phyloP scores from a whole-genome alignment of 2,329 filamentous ascomycete genomes.

The Neocatenulostroma microsporum region DNA sequence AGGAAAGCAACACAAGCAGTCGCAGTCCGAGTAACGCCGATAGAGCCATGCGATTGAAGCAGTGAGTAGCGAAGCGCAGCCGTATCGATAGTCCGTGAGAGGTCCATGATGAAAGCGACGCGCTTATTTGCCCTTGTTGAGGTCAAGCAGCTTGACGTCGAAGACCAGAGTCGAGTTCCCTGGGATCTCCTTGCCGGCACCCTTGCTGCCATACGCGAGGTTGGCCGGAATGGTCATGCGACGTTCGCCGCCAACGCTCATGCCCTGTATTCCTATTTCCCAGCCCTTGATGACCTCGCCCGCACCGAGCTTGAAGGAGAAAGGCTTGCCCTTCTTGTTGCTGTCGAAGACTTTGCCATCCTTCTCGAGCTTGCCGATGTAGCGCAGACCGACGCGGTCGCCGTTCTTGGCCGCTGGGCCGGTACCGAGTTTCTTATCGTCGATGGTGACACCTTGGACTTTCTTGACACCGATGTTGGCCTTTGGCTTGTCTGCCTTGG shows the following conservation, averaged over 20 bases:
- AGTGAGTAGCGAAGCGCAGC: background rate
- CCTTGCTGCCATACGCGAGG: slow-evolving; percentile 82
- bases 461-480: slow-evolving; percentile 62
- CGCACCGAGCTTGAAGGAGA: slow-evolving; percentile 87
- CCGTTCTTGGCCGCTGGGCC: slow-evolving; percentile 84
- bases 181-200: slow-evolving; percentile 69
- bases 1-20: slow-evolving; percentile 4
- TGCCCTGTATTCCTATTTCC: slow-evolving; percentile 90
- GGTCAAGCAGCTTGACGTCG: slow-evolving; percentile 54
- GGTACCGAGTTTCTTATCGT: slow-evolving; percentile 87
- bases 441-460: slow-evolving; percentile 81
- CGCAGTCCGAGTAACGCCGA: too few species aligned
- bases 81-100: background rate
- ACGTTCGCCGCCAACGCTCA: slow-evolving; percentile 88
- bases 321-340: slow-evolving; percentile 99
- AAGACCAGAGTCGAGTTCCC: slow-evolving; percentile 86
- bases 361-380: slow-evolving; percentile 86
- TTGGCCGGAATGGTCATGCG: slow-evolving; percentile 80
- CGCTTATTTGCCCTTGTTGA: slow-evolving; percentile 35
- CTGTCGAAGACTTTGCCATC: slow-evolving; percentile 94
- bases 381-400: slow-evolving; percentile 85
- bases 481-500: slow-evolving; percentile 32
- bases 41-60: background rate
- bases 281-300: slow-evolving; percentile 98
- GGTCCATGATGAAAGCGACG: background rate